Evolutionary conservation across 257 asterid genomes (phyloP), one percentile per base, ranked within the genome.

Genomic region (Gentiana dahurica): DNA sequence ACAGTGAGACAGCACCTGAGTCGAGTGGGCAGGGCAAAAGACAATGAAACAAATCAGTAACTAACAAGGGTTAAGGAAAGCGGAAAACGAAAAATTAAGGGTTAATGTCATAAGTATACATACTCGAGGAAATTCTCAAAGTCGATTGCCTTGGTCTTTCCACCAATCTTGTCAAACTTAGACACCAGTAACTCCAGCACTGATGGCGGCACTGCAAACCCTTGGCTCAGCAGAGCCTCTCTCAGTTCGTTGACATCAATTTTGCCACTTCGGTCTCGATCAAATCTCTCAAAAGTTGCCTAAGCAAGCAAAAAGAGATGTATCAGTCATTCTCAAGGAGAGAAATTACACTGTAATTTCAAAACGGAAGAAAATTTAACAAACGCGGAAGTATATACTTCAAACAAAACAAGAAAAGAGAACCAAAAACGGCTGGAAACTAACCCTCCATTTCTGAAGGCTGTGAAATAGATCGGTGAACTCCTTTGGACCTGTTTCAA

Each of bases 1-100:
- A 92, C 99, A 43, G 97, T 88, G 76, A 92, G 99, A 76, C 97
- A 88, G 66, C 99, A 92, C 91, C 99, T 88, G 75, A 24, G 67
- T 37, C 49, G 51, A 8, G 5, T 33, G 37, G 35, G 37, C 10
- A 34, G 12, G 34, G 34, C 34, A 39, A 9, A 7, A 1, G 12
- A 6, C n/a, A 41, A 24, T 12, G 34, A 9, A 11, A n/a, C 2
- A 24, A 24, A 24, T 24, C 24, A 24, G 24, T 1, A 48, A 41
- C 34, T 9, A 53, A 50, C 24, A 39, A 12, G 57, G 61, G 37
- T 4, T 41, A 10, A 41, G 10, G 46, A 7, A 41, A 41, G 3
- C 9, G 46, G 9, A 41, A 10, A 5, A 41, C 9, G 2, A 10
- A 7, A 41, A 10, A 41, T 41, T 13, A 3, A 54, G 39, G 11